phyloP scores from a whole-genome alignment of 352 stramenopile genomes.

The Phytophthora agathidicida region DNA sequence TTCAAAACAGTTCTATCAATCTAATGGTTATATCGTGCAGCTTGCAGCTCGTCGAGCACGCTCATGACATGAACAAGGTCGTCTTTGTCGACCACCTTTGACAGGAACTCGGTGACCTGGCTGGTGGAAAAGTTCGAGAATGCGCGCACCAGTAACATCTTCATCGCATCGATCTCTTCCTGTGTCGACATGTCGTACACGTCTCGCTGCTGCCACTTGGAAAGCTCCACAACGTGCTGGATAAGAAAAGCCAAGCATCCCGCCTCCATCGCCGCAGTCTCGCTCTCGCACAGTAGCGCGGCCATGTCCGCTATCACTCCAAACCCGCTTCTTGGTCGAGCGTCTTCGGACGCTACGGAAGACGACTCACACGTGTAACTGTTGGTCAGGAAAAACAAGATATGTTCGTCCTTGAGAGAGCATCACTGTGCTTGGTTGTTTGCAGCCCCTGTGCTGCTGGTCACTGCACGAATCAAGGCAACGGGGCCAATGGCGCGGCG shows the following conservation, averaged over 20 bases:
- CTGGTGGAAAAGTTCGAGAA: conserved; percentile 46
- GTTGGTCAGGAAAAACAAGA: conserved; percentile 70
- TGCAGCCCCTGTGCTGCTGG: not conserved
- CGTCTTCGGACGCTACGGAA: conserved; percentile 12
- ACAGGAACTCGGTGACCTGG: conserved; percentile 54
- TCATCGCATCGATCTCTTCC: conserved; percentile 47
- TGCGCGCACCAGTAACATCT: conserved; percentile 41
- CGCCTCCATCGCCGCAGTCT: conserved; percentile 38
- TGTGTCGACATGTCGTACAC: conserved; percentile 23
- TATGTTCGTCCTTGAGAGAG: conserved; percentile 55
- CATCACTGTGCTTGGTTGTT: too few relatives aligned
- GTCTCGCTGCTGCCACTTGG: conserved; percentile 33
- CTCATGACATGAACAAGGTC: conserved; percentile 43
- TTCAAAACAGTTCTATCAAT: conserved; percentile 17
- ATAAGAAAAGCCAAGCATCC: conserved; percentile 55
- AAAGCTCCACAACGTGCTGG: conserved; percentile 48
- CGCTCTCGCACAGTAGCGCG: conserved; percentile 29
- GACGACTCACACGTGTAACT: conserved; percentile 35
- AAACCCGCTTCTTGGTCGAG: conserved; percentile 32
- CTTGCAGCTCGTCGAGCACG: conserved; percentile 43
- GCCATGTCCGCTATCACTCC: conserved; percentile 37
- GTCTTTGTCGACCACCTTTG: conserved; percentile 44
- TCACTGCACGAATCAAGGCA: conserved; percentile 14
- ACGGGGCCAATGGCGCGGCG: conserved; percentile 10
- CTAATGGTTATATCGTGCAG: conserved; percentile 14